Evolutionary conservation across 495 filamentous ascomycete genomes (phyloP), one percentile per base, ranked within the genome.

Genomic region (Daldinia vernicosa): DNA sequence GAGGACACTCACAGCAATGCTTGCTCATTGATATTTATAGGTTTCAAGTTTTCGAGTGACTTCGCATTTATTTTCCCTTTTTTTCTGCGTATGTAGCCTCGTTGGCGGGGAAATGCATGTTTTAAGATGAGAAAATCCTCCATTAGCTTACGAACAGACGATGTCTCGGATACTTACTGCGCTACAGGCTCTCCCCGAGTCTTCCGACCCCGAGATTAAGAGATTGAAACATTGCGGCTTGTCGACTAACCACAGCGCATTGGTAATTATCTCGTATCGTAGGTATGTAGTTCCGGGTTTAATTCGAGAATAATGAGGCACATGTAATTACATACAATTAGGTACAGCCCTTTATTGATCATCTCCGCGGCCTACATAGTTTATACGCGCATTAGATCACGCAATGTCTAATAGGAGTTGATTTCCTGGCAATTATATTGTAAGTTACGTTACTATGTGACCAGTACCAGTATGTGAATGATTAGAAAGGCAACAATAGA

Each of bases 121-220:
- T 66, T 40, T 22, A n/a, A 73, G n/a, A 24, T 33, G 15, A 45
- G 17, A 45, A 43, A 15, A 19, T 26, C 33, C 22, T 51, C 22
- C 9, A 69, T 66, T 65, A 61, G 65, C 17, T 56, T 57, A 56
- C 26, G 22, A 35, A 26, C 12, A 40, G 7, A 63, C 32, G 6
- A 11, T 68, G 65, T 72, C 70, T 68, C 70, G 60, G 70, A 67
- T 68, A 61, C 45, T 64, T 24, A 22, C 32, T 24, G 9, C 53
- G 33, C 15, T 43, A 26, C 27, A 50, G 2, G 15, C 24, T 51
- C 59, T 56, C 26, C 37, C 70, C 70, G 70, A 59, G 51, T 22
- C 33, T 73, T 73, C 70, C 66, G 70, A 22, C 24, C 30, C 28
- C 15, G 33, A 65, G 24, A 11, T 33, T 39, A 9, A 37, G 51